Percentiles rank a stretch among this genome's conserved stretches.
These are phyloP conservation scores for Dryadomyces sulphureus DNA, from an alignment of 2,329 filamentous ascomycete species.

Conservation along the genomic window DNA sequence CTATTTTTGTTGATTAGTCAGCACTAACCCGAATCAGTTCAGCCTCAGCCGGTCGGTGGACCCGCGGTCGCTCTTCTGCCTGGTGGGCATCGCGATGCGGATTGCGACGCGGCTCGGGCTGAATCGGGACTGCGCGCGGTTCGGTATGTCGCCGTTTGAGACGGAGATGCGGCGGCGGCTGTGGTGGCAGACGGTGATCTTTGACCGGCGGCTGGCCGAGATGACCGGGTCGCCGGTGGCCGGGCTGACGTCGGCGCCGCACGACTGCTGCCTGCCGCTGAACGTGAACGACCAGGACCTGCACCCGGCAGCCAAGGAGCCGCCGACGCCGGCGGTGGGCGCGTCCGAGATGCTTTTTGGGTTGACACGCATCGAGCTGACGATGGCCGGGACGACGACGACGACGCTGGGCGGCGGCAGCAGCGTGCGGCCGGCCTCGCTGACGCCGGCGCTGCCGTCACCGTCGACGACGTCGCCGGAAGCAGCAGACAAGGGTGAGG, in stretches of 20 bases:
- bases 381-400: neutral
- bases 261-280: slow-evolving; percentile 27
- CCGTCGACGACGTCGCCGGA: no score
- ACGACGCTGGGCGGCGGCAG: no score
- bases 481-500: neutral
- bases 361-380: slow-evolving; percentile 21
- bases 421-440: no score
- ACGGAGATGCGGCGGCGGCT: slow-evolving; percentile 44
- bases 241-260: slow-evolving; percentile 17
- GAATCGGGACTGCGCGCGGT: slow-evolving; percentile 12
- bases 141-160: slow-evolving; percentile 23
- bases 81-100: slow-evolving; percentile 38
- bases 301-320: slow-evolving; percentile 20
- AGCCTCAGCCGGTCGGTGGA: neutral
- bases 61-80: neutral
- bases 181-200: slow-evolving; percentile 45
- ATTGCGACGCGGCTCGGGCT: slow-evolving; percentile 43
- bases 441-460: no score
- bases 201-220: slow-evolving; percentile 41
- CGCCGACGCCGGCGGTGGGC: slow-evolving; percentile 13
- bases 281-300: slow-evolving; percentile 31
- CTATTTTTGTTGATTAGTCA: neutral
- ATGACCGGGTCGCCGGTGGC: slow-evolving; percentile 22
- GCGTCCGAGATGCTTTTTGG: slow-evolving; percentile 27
- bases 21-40: neutral